Evolutionary conservation across 2,329 filamentous ascomycete genomes (phyloP), one percentile per base, ranked within the genome.

Genomic region (Alternaria atra): DNA sequence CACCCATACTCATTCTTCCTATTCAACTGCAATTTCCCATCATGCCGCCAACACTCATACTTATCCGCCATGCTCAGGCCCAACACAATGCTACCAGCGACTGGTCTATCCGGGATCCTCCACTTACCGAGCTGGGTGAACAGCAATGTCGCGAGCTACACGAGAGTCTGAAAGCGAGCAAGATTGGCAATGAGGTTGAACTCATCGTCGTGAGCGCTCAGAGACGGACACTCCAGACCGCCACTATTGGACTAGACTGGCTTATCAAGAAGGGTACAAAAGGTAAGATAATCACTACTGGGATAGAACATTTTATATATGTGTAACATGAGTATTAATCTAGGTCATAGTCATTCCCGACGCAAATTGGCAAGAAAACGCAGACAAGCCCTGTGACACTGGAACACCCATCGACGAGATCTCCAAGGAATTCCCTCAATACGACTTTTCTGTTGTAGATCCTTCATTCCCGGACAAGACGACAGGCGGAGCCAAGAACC

Each of bases 161-260:
- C 55, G 71, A 75, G 32, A 77, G 76, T 40, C 66, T 83, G 17
- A 75, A 76, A 61, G 60, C 73, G 6, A 71, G 70, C 48, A 66
- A 76, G 43, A 74, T 83, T 35, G 79, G 76, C 15, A 71, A 79
- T 20, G 79, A 84, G 52, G 79, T 85, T 9, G 84, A 84, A 17
- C 77, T 84, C 29, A 86, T 91, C 54, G 72, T 91, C 32, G 85
- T 86, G 50, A 90, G 87, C 69, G 86, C 89, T 1, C 89, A 91
- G 86, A 80, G 83, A 15, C 83, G 89, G 30, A 90, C 89, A 2
- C 79, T 91, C 30, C 86, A 91, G 76, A 91, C 89, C 2, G 85
- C 88, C 1, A 79, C 84, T 42, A 79, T 85, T 8, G 84, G 84
- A 0, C 79, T 91, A 1, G 84, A 85, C 65, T 90, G 85, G 83